Evolutionary conservation across 441 rosid species (phyloP).

Genomic region (Populus tomentosa): DNA sequence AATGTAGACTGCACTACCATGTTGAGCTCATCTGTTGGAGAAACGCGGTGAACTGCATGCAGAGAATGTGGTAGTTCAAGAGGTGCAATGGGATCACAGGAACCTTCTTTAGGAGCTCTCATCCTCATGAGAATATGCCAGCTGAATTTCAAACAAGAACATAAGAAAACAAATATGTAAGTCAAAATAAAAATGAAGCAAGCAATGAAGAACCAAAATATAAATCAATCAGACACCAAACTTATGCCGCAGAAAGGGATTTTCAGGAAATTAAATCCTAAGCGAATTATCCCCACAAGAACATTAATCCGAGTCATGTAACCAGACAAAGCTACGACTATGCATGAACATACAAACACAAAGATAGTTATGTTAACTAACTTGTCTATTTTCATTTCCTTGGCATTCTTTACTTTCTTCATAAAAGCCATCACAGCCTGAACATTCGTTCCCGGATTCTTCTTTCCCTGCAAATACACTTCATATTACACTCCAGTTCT

Average conservation of each 20-base stretch:
- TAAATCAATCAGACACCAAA: not conserved
- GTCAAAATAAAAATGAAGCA: not conserved
- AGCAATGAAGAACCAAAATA: not conserved
- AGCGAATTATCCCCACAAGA: not conserved
- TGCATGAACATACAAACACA: not conserved
- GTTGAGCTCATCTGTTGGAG: conserved; percentile 64
- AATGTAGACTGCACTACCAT: conserved; percentile 31
- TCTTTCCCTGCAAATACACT: conserved; percentile 67
- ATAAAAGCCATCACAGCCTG: conserved; percentile 59
- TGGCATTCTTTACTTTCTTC: conserved; percentile 59
- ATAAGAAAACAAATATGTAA: not conserved
- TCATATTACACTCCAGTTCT: not conserved
- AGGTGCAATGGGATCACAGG: conserved; percentile 90
- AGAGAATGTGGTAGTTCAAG: conserved; percentile 92
- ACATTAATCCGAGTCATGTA: not conserved
- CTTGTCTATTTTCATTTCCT: conserved; percentile 94
- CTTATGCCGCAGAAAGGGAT: not conserved
- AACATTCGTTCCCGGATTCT: conserved; percentile 79
- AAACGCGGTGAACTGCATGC: conserved; percentile 75
- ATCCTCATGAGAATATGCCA: conserved; percentile 96
- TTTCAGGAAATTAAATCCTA: not conserved
- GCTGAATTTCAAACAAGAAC: conserved; percentile 31
- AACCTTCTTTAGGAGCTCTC: conserved; percentile 56
- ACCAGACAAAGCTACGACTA: not conserved
- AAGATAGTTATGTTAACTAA: conserved; percentile 18